phyloP scores from a whole-genome alignment of 169 alveolate species.

The Eimeria necatrix region DNA sequence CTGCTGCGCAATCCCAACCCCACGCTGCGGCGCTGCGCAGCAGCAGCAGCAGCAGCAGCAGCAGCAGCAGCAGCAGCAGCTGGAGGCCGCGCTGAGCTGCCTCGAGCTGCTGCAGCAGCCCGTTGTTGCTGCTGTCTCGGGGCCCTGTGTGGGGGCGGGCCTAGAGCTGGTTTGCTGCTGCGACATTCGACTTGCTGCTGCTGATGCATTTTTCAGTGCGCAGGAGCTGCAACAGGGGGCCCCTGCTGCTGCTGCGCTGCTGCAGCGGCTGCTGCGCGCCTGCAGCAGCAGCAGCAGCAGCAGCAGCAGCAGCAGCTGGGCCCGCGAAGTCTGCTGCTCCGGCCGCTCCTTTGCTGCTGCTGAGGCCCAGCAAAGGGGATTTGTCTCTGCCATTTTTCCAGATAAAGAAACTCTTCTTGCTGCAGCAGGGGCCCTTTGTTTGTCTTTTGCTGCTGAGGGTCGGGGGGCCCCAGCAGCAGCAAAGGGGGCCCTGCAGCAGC shows the following conservation, averaged over 20 bases:
- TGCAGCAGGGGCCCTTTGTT: not conserved
- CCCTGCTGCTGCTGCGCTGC: conserved; percentile 89
- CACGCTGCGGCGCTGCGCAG: too few species aligned
- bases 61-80: not conserved
- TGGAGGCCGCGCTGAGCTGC: too few species aligned
- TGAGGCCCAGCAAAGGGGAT: conserved; percentile 85
- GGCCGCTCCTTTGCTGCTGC: conserved; percentile 84
- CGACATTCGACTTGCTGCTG: conserved; percentile 86
- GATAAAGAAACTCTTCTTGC: not conserved
- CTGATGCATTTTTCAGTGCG: conserved; percentile 85
- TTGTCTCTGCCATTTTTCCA: conserved; percentile 43
- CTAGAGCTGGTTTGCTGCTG: conserved; percentile 86
- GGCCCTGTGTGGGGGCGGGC: conserved; percentile 88
- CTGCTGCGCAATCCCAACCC: too few species aligned
- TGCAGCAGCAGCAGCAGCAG: too few species aligned
- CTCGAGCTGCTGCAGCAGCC: conserved; percentile 89
- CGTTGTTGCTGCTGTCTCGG: conserved; percentile 86
- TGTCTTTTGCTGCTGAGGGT: not conserved
- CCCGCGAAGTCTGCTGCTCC: conserved; percentile 87
- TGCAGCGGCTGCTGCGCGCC: conserved; percentile 86
- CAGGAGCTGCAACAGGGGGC: conserved; percentile 87
- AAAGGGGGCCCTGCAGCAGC: too few species aligned
- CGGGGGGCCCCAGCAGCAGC: not conserved
- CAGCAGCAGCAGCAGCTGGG: conserved; percentile 84
- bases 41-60: not conserved